Percentiles rank a stretch among this genome's conserved stretches.
Conservation (phyloP, 2,329 filamentous ascomycete genomes). For the Leptographium lundbergii region DNA sequence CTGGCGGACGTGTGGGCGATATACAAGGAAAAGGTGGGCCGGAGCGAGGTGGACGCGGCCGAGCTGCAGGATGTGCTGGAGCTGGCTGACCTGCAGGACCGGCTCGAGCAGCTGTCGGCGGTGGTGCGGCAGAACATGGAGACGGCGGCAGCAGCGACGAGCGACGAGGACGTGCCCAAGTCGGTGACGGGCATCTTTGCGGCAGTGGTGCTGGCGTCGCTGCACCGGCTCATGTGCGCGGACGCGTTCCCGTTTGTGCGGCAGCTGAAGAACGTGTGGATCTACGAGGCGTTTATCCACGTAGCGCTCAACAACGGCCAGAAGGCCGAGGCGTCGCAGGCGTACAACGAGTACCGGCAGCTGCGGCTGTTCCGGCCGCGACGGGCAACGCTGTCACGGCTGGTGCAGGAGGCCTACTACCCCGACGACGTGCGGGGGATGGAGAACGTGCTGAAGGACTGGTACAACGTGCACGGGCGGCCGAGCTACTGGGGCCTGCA, state of each 20-base stretch:
- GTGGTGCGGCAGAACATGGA: neutral
- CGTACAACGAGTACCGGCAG: slow-evolving; percentile 34
- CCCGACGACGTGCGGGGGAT: slow-evolving; percentile 24
- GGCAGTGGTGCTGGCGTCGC: slow-evolving; percentile 5
- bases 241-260: slow-evolving; percentile 26
- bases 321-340: slow-evolving; percentile 19
- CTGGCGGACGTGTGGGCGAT: slow-evolving; percentile 25
- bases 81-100: neutral
- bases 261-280: slow-evolving; percentile 22
- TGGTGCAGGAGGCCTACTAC: slow-evolving; percentile 29
- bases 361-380: slow-evolving; percentile 26
- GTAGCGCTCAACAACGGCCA: slow-evolving; percentile 17
- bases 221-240: slow-evolving; percentile 7
- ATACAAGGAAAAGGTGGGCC: slow-evolving; percentile 13
- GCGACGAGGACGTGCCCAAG: neutral
- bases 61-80: neutral
- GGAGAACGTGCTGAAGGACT: slow-evolving; percentile 36
- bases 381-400: slow-evolving; percentile 25
- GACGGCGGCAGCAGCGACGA: neutral
- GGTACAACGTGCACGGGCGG: slow-evolving; percentile 25
- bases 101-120: neutral
- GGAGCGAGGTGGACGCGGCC: neutral
- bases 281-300: slow-evolving; percentile 33
- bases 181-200: slow-evolving; percentile 2
- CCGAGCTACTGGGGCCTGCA: slow-evolving; percentile 33